Conservation (phyloP, 2,329 filamentous ascomycete genomes). For the Colletotrichum euphorbiae region DNA sequence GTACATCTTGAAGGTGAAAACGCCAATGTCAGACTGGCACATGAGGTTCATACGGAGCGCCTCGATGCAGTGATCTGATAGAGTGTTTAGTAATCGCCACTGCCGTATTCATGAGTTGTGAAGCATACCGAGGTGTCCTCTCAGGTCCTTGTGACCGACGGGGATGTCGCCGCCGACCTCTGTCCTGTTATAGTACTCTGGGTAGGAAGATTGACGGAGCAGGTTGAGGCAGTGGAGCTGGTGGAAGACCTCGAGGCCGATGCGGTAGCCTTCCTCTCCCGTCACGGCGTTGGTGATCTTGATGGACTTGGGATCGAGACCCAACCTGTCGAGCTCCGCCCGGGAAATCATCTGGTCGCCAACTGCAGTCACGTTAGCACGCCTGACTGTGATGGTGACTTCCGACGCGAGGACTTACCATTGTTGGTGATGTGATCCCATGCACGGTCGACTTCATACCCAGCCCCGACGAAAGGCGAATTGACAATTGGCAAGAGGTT, state of each 20-base stretch:
- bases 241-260: conserved; percentile 69
- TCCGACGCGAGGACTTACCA: conserved; percentile 43
- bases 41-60: conserved; percentile 64
- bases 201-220: conserved; percentile 60
- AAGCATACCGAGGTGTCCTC: conserved; percentile 55
- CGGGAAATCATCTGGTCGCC: conserved; percentile 71
- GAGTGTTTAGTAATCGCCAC: background rate
- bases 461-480: conserved; percentile 65
- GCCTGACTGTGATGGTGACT: background rate
- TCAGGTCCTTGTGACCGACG: conserved; percentile 54
- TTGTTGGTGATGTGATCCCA: conserved; percentile 67
- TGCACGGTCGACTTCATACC: conserved; percentile 66
- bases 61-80: conserved; percentile 64
- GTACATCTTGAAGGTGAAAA: conserved; percentile 64
- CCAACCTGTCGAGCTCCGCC: conserved; percentile 64
- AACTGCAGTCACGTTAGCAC: conserved; percentile 51
- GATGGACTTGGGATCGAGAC: conserved; percentile 64
- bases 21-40: conserved; percentile 66
- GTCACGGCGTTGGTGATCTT: conserved; percentile 66
- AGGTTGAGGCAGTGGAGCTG: conserved; percentile 65
- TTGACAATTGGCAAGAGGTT: conserved; percentile 60
- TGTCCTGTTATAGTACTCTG: conserved; percentile 58
- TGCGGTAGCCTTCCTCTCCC: conserved; percentile 69
- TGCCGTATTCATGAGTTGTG: background rate
- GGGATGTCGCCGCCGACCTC: conserved; percentile 61